phyloP scores from a whole-genome alignment of 257 asterid genomes.

The Solanum raphanifolium region DNA sequence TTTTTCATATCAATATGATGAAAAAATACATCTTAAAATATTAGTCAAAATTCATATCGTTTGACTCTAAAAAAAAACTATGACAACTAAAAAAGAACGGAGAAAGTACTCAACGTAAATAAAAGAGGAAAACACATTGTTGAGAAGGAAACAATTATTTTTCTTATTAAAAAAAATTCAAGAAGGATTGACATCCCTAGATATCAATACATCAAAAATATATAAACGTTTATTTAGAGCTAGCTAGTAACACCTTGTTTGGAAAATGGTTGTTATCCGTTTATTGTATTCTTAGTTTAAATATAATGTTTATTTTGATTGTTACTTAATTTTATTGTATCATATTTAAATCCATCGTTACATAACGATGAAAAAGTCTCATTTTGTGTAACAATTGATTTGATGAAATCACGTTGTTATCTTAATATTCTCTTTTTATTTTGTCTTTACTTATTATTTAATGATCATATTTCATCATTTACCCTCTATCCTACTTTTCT shows the following conservation, averaged over 20 bases:
- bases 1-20: no score
- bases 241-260: background rate
- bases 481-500: no score
- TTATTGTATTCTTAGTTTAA: no score
- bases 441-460: no score
- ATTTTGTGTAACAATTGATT: background rate
- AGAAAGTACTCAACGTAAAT: background rate
- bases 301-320: no score
- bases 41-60: no score
- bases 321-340: background rate
- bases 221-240: background rate
- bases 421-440: background rate
- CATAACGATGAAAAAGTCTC: background rate
- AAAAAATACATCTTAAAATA: no score
- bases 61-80: no score
- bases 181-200: background rate
- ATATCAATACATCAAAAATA: background rate
- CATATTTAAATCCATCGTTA: no score
- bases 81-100: no score
- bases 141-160: background rate
- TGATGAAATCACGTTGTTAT: background rate
- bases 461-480: no score
- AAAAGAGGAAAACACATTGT: background rate
- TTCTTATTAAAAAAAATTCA: background rate
- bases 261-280: background rate